Base-by-base conservation (phyloP, 768 basidiomycete species). In the Tylopilus intermedius region DNA sequence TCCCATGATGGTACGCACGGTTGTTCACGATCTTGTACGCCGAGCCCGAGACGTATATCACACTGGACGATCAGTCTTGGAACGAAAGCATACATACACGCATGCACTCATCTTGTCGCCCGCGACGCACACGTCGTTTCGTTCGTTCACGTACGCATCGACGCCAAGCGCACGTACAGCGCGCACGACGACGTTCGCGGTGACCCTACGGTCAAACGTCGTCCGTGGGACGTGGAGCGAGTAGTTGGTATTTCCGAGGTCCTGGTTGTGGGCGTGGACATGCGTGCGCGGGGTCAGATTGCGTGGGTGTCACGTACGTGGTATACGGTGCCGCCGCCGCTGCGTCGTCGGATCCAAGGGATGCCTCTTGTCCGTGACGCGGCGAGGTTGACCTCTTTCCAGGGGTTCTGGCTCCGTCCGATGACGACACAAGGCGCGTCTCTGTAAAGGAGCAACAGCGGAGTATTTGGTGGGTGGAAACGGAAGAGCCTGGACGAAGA, bases 1-100 rank as follows among this genome's bases (percentile, higher is more conserved):
- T 99, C 0, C 96, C 96, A 61, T 99, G 96, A 61, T 98, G 95
- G 71, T 97, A 98, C 7, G 94, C 93, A 27, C 96, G 78, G 48
- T 83, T 82, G 59, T 83, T 88, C 41, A 88, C 86, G 50, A 99
- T 90, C 72, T 96, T 97, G 74, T 96, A 99, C 10, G 96, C 96
- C 8, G 94, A 97, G 39, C 96, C 96, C 44, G 95, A 98, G 56
- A 97, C 86, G 92, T 98, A 53, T 53, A 60, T 51, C 62, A 41
- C 38, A 42, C 38, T 45, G 54, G 50, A 44, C 29, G 40, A 37
- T 45, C 29, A 57, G 55, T 7, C 51, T 10, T 21, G 26, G 26
- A 14, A 21, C 26, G 26, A 8, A 9, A 15, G 29, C 7, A 18
- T 38, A 29, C 7, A 18, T 38, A 9, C 7, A 38, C 38, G 38